Base-by-base conservation (phyloP, 805 yeast genomes). In the Candida cerambycidarum region DNA sequence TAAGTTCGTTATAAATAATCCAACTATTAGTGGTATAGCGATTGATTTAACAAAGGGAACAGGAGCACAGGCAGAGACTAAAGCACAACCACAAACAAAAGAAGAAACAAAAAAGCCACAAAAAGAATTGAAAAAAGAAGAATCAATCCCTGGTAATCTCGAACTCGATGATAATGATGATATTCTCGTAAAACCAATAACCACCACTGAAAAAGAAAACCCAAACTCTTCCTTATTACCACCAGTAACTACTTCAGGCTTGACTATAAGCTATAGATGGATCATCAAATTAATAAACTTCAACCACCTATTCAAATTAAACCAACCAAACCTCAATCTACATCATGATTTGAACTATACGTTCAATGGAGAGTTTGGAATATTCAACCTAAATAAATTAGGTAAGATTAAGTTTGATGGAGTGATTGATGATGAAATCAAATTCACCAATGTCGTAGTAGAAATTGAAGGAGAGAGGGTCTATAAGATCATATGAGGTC, bases 341-440 rank as follows among this genome's bases (percentile, higher is more conserved):
- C 24, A 35, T 16, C 32, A 43, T 35, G 52, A 43, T 28, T 14
- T 48, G 2, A 39, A 33, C 18, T 45, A 43, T 14, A 3, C 17
- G 10, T 48, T 48, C 33, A 36, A 23, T 14, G 49, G 52, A 11
- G 49, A 48, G 21, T 43, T 24, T 30, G 42, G 37, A 10, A 24
- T 48, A 7, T 40, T 19, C 27, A 44, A 48, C 16, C 35, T 44
- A 12, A 21, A 29, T 12, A 17, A 32, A 5, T 30, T 36, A 7
- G 52, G 52, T 12, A 45, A 42, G 18, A 40, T 48, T 4, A 36
- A 30, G 13, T 47, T 43, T 15, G 36, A 38, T 16, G 52, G 52
- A 4, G 35, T 43, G 2, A 33, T 48, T 8, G 36, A 45, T 23
- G 39, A 45, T 23, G 44, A 48, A 17, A 44, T 48, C 13, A 43